Base-by-base conservation (phyloP, 2,329 filamentous ascomycete genomes). In the Nemania serpens region DNA sequence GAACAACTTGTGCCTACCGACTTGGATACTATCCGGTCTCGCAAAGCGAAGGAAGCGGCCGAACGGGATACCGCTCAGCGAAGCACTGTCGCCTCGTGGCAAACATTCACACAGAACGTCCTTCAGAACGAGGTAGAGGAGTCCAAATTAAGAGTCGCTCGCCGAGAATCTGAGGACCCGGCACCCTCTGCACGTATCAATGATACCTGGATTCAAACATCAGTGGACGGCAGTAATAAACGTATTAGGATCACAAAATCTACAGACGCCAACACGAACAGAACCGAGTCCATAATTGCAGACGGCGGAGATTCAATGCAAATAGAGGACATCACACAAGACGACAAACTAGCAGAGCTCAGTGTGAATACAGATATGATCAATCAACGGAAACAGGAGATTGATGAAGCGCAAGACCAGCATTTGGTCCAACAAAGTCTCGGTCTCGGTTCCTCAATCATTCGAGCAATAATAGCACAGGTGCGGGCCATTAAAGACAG, bases 1-100 rank as follows among this genome's bases (percentile, higher is more conserved):
- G 88, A 96, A 77, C 93, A 98, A 77, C 88, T 98, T 77, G 89
- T 96, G 3, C 85, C 90, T 62, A 99, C 95, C 0, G 95, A 99
- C 74, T 71, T 95, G 58, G 91, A 97, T 68, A 78, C 83, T 52
- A 77, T 94, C 62, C 79, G 81, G 61, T 77, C 77, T 37, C 74
- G 77, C 36, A 75, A 77, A 59, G 66, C 70, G 10, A 70, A 71
- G 10, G 66, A 71, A 48, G 45, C 18, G 9, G 42, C 64, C 64
- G 63, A 68, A 47, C 65, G 69, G 61, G 71, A 70, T 57, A 55
- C 59, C 33, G 59, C 58, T 15, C 62, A 58, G n/a, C 47, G 52
- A 53, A 62, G 47, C n/a, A 55, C 61, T 17, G 33, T 58, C 46
- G 52, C 65, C 50, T 61, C 62, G 57, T 73, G 72, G 71, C 59